Base-by-base conservation (phyloP, 2,329 filamentous ascomycete species). In the Fusarium duplospermum region DNA sequence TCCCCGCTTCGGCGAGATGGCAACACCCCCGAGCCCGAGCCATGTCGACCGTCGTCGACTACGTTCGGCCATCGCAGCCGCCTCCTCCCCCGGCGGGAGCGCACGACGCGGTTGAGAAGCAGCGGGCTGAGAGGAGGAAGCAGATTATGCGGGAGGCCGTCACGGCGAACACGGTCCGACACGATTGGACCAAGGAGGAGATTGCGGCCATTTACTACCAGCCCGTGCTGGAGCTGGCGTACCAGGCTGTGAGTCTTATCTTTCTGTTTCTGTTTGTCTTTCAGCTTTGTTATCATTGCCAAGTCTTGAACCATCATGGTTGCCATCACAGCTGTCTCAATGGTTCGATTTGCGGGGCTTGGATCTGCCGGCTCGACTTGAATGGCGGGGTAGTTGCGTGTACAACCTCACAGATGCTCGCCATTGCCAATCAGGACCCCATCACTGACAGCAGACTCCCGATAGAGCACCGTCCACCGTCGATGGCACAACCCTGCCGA, bases 401-500 rank as follows among this genome's bases (percentile, higher is more conserved):
- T 68, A 36, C 20, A 38, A 60, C 68, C 54, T 59, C 58, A 73
- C 22, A 58, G 22, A 33, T 63, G 50, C 27, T 36, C 24, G 45
- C 6, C 9, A 62, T 54, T 63, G 54, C 40, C 57, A 54, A 57
- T 62, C 27, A 50, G 6, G 45, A 29, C 16, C 18, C 45, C 24
- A 42, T 57, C 45, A 67, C 71, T 77, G 38, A 79, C 73, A 61
- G 56, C 35, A 38, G 13, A 52, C 7, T 62, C 22, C 35, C 74
- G 78, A 35, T 74, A 96, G 94, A 91, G 90, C 74, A 89, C 88
- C 38, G 86, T 97, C 66, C 95, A 98, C 83, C 92, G 94, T 54
- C 92, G 93, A 77, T 97, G 97, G 86, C 95, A 97, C 84, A 89
- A 93, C 79, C 93, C 95, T 8, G 88, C 91, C 56, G 92, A 94